Percentiles rank a stretch among this genome's conserved stretches.
Conservation (phyloP, 441 rosid genomes). For the Gossypium trilobum region DNA sequence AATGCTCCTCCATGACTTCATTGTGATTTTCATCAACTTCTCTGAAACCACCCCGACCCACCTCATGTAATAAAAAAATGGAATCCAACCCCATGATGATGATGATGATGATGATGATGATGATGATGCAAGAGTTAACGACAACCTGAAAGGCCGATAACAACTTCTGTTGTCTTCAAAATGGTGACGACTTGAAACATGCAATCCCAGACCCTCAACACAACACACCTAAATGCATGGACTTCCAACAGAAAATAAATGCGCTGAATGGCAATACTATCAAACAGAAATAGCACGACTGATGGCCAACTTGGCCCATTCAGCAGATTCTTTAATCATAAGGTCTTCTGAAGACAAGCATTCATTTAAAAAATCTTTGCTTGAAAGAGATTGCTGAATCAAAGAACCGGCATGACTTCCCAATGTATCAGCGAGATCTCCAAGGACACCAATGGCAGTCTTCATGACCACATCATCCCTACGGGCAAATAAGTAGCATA, state of each 20-base stretch:
- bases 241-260: conserved; percentile 21
- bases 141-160: conserved; percentile 22
- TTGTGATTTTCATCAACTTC: conserved; percentile 18
- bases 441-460: conserved; percentile 65
- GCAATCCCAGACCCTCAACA: conserved; percentile 46
- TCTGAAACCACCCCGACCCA: conserved; percentile 33
- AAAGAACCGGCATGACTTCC: conserved; percentile 48
- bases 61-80: conserved; percentile 16
- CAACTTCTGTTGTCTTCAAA: conserved; percentile 32
- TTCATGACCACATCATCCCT: conserved; percentile 66
- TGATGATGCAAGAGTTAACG: conserved; percentile 23
- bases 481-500: not conserved
- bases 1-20: no score
- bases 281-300: conserved; percentile 54
- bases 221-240: conserved; percentile 64
- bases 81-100: conserved; percentile 11
- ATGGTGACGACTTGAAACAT: conserved; percentile 37
- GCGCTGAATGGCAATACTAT: conserved; percentile 21
- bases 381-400: conserved; percentile 59
- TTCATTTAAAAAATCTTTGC: conserved; percentile 60
- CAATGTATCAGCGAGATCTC: conserved; percentile 70
- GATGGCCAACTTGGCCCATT: conserved; percentile 67
- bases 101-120: conserved; percentile 11
- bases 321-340: conserved; percentile 49
- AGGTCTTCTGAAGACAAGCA: conserved; percentile 59